Base-by-base conservation (phyloP, 441 rosid species). In the Sinapis alba region DNA sequence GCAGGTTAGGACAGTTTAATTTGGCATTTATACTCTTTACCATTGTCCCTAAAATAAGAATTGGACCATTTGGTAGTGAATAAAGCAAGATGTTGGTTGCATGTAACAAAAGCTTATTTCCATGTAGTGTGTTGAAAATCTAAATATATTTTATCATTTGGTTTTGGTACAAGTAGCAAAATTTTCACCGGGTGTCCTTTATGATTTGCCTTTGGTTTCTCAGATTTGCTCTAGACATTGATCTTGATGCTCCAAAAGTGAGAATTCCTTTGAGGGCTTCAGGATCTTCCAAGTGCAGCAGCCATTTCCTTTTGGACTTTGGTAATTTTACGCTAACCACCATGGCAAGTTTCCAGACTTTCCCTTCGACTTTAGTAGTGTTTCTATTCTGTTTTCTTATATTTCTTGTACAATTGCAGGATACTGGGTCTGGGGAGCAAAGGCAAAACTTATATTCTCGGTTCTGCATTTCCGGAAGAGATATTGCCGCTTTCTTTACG, bases 171-270 rank as follows among this genome's bases (percentile, higher is more conserved):
- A 69, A 19, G 38, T 62, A 26, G 63, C 68, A 75, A 45, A 57
- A 7, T 24, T 27, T 64, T 51, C 68, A 21, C 69, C 1, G 15
- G 51, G 43, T 47, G 15, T 57, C 60, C 43, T 61, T 60, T 13
- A 43, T 63, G 43, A 53, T 79, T 41, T 75, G 36, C 68, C 67
- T 64, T 75, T 78, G 73, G 68, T 75, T 50, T 77, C 73, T 66
- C 89, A 96, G 99, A 79, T 96, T 96, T 83, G 93, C 99, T 80
- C 97, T 96, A 69, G 98, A 96, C 83, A 92, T 96, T 77, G 98
- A 96, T 84, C 86, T 96, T 74, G 99, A 92, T 91, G 99, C 98
- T 80, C 99, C 99, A 53, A 96, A 90, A 87, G 95, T 96, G 79
- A 90, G 89, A 81, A 87, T 92, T 82, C 99, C 99, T 81, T 79